phyloP scores from a whole-genome alignment of 768 basidiomycete genomes.

The Psilocybe sp. region DNA sequence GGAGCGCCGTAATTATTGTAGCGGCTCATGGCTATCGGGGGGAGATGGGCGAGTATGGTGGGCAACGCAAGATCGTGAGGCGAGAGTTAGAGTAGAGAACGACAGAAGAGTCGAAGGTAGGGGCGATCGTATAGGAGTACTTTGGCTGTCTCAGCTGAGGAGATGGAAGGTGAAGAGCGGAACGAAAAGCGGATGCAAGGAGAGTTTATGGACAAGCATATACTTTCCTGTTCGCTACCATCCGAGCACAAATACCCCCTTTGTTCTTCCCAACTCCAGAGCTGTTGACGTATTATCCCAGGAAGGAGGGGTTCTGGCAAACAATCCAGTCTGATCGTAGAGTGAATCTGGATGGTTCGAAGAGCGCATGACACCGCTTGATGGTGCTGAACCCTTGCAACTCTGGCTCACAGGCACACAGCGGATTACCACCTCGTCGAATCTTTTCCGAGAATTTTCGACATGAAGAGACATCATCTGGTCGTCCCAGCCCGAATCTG shows the following conservation, averaged over 20 bases:
- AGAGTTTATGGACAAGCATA: constrained; percentile 31
- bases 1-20: constrained; percentile 17
- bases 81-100: constrained; percentile 7
- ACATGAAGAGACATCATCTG: constrained; percentile 27
- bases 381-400: constrained; percentile 34
- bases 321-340: constrained; percentile 41
- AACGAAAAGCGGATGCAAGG: constrained; percentile 41
- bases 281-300: constrained; percentile 46
- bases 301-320: constrained; percentile 33
- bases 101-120: constrained; percentile 21
- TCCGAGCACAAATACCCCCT: constrained; percentile 31
- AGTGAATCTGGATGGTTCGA: constrained; percentile 38
- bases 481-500: constrained; percentile 38
- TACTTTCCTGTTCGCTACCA: constrained; percentile 30
- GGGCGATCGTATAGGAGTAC: constrained; percentile 37
- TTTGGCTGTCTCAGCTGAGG: constrained; percentile 39
- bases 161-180: constrained; percentile 32
- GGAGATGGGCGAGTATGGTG: constrained; percentile 13
- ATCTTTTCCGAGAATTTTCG: constrained; percentile 43
- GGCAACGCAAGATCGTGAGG: constrained; percentile 10
- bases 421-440: constrained; percentile 40
- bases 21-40: constrained; percentile 26
- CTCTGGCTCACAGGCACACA: constrained; percentile 44
- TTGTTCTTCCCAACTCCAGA: constrained; percentile 35
- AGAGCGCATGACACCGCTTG: constrained; percentile 41